A percentile compares a stretch with the other conserved stretches of the same genome.
Conservation (phyloP, 768 basidiomycete genomes). For the Russula emetica region DNA sequence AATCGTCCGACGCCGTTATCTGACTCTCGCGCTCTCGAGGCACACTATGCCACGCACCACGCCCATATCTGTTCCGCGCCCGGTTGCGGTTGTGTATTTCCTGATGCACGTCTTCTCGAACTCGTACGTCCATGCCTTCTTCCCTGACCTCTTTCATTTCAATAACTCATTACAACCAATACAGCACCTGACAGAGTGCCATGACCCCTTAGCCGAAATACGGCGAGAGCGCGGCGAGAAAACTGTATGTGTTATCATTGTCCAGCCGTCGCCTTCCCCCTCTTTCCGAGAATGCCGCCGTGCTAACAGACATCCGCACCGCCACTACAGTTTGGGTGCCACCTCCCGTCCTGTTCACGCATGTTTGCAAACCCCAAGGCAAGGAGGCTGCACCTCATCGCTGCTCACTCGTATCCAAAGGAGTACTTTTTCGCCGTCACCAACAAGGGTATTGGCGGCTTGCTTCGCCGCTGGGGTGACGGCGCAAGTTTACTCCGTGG, state of each 20-base stretch:
- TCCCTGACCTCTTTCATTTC: conserved; percentile 6
- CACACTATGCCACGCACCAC: conserved; percentile 80
- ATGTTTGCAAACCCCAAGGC: conserved; percentile 69
- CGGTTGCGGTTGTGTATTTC: conserved; percentile 78
- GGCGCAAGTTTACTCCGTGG: conserved; percentile 75
- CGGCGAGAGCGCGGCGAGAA: conserved; percentile 78
- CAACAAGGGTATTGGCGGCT: conserved; percentile 82
- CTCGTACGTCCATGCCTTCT: conserved; percentile 50
- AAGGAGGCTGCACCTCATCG: conserved; percentile 76
- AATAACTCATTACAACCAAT: not conserved
- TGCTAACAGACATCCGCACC: conserved; percentile 22
- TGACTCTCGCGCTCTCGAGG: conserved; percentile 65
- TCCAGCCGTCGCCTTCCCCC: not conserved
- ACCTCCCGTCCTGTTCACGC: conserved; percentile 55
- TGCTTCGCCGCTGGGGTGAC: conserved; percentile 77
- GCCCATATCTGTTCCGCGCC: conserved; percentile 73
- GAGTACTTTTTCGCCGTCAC: conserved; percentile 90
- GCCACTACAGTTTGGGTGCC: conserved; percentile 66
- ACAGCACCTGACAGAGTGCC: conserved; percentile 81
- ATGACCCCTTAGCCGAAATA: conserved; percentile 78
- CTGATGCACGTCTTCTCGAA: conserved; percentile 72
- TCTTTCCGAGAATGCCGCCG: not conserved
- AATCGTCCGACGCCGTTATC: conserved; percentile 57
- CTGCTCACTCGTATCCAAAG: conserved; percentile 78
- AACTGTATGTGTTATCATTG: conserved; percentile 52